Conservation (phyloP, 2,329 filamentous ascomycete genomes). For the Parasarocladium wereldwijsianum region DNA sequence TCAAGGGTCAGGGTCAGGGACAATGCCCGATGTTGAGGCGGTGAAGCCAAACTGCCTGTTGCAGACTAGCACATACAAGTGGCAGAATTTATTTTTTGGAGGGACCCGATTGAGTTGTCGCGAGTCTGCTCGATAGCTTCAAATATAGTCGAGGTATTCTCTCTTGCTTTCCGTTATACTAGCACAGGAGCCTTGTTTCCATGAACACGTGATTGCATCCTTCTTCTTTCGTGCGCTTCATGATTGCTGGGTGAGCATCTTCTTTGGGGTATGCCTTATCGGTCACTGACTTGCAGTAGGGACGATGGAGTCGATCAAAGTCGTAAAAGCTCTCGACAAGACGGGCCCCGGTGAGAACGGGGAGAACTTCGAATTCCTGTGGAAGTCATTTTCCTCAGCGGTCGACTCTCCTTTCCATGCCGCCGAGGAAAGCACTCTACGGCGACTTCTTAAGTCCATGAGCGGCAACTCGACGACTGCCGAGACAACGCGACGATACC, state of each 20-base stretch:
- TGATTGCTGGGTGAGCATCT: no score
- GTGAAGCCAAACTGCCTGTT: no score
- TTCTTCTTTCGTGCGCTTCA: not conserved
- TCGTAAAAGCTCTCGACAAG: constrained; percentile 40
- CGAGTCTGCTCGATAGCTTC: no score
- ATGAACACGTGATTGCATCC: no score
- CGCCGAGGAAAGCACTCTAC: constrained; percentile 41
- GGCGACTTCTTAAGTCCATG: constrained; percentile 51
- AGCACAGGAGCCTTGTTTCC: no score
- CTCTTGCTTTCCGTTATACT: no score
- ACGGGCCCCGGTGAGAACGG: constrained; percentile 26
- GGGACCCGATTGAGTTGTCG: no score
- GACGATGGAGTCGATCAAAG: constrained; percentile 30
- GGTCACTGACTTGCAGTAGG: constrained; percentile 13
- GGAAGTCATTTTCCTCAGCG: constrained; percentile 29
- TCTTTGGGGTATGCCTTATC: not conserved
- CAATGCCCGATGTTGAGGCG: no score
- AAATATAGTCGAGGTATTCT: no score
- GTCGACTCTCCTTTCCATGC: constrained; percentile 30
- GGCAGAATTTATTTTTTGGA: no score
- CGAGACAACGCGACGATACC: constrained; percentile 39
- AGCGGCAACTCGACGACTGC: constrained; percentile 28
- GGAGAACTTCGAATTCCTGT: constrained; percentile 33
- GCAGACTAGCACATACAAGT: no score
- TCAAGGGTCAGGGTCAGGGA: no score